Base-by-base conservation (phyloP, 495 filamentous ascomycete genomes). In the Xeromyces bisporus region DNA sequence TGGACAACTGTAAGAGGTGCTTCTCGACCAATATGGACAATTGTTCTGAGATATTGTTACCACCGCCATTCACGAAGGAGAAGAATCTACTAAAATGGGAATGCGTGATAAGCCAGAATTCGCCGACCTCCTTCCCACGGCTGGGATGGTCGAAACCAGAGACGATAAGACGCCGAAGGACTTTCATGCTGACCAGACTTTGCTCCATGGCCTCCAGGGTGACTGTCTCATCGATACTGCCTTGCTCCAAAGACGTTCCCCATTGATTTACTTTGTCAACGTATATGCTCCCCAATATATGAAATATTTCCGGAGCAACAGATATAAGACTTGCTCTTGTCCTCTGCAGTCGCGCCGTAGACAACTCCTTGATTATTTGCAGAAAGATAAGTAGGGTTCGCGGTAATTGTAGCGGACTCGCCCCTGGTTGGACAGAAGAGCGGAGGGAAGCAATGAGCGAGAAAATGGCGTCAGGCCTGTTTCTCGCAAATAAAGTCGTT, bases 321-420 rank as follows among this genome's bases (percentile, higher is more conserved):
- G 69, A 67, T 40, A 87, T 77, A 7, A 97, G 61, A 15, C 67
- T 75, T 1, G 70, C 62, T 39, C 81, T 71, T 1, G 75, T 79
- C 33, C 66, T 66, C 32, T 66, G 67, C 26, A 94, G 46, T 14
- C 83, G 69, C 1, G 76, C 84, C 2, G 80, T 85, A 0, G 80
- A 69, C 6, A 94, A 58, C 50, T 94, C 89, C 55, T 94, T 96
- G 39, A 93, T 71, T 27, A 91, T 73, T 25, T 84, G 75, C 1
- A 93, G 59, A 26, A 93, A 53, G 6, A 92, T 75, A 24, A 80
- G 61, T 28, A 94, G 66, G 12, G 73, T 65, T 35, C 87, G 70
- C 15, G 71, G 65, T 9, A 94, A 69, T 32, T 68, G 63, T 7
- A 75, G 35, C 1, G 58, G 58, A 42, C 61, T 62, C 14, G 53